Base-by-base conservation (phyloP, 331 rosid genomes). In the Rhamnella rubrinervis region DNA sequence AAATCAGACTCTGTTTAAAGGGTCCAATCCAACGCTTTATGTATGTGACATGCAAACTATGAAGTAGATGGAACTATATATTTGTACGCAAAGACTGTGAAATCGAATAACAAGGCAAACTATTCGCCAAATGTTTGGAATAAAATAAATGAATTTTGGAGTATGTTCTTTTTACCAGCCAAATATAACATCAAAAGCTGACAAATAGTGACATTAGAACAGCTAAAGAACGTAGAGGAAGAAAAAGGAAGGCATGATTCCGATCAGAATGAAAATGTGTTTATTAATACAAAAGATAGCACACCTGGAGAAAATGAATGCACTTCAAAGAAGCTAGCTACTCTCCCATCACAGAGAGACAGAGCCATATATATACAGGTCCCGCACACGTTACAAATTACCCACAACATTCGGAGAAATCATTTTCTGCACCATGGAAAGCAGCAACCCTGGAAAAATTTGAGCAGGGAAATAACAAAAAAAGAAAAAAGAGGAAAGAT, bases 341-440 rank as follows among this genome's bases (percentile, higher is more conserved):
- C 77, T 67, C 63, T 53, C 61, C 72, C 49, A 44, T 7, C 21
- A 64, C 62, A 57, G 49, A 67, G 19, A 61, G 63, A 41, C 3
- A 31, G 35, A 31, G 62, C 75, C 70, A 69, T 80, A 80, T 76
- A 59, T 69, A 70, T 82, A 77, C 83, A 82, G 51, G 77, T 69
- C 65, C 61, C 69, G 77, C 44, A 77, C 67, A 73, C 82, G 70
- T 66, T 40, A 47, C 4, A 31, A 41, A 14, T 63, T 65, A 73
- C 61, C 78, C 84, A 79, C 74, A 71, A 71, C 21, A 67, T 73
- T 60, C 37, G 50, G 23, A 67, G 55, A 58, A 26, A 57, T 90
- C 87, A 86, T 61, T 85, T 88, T 67, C 69, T 81, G 76, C 80
- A 8, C 93, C 90, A 92, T 25, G 82, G 71, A 82, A 93, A 83